These are phyloP conservation scores for Mycena crocata DNA, from an alignment of 768 basidiomycete species.

Conservation along the genomic window DNA sequence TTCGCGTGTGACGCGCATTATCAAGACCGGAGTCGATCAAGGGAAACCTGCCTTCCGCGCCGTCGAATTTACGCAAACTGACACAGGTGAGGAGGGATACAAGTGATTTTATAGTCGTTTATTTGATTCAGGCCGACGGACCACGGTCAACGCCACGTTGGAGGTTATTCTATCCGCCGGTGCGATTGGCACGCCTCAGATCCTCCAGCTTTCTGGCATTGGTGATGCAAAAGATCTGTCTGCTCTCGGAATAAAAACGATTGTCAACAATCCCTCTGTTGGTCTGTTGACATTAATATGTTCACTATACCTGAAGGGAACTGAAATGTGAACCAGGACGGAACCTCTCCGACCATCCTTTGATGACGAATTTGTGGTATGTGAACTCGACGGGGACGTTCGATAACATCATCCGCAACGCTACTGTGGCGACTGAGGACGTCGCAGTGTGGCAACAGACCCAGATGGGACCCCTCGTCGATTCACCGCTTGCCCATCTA, in stretches of 20 bases:
- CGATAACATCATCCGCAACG: conserved; percentile 27
- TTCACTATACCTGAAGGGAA: too few species aligned
- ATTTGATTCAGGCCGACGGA: conserved; percentile 4
- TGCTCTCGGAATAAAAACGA: conserved; percentile 20
- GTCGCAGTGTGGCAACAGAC: conserved; percentile 29
- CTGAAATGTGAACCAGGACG: too few species aligned
- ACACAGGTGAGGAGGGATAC: conserved; percentile 3
- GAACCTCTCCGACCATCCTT: conserved; percentile 34
- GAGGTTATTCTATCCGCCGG: conserved; percentile 47
- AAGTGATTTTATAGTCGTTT: neutral
- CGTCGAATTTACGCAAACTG: conserved; percentile 13
- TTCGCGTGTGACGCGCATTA: conserved; percentile 33
- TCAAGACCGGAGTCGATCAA: conserved; percentile 17
- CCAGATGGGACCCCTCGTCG: conserved; percentile 29
- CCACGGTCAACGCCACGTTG: conserved; percentile 32
- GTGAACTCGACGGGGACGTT: conserved; percentile 32
- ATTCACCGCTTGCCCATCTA: conserved; percentile 5
- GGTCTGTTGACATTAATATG: too few species aligned
- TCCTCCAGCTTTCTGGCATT: conserved; percentile 36
- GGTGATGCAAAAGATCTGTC: conserved; percentile 31
- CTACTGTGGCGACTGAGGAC: conserved; percentile 5
- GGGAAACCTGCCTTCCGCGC: conserved; percentile 13
- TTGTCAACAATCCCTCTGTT: conserved; percentile 33
- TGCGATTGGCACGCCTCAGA: conserved; percentile 38
- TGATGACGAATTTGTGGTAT: conserved; percentile 16